A percentile compares a stretch with the other conserved stretches of the same genome.
These are phyloP conservation scores for Kingdonia uniflora DNA, from an alignment of 164 flowering plant species.

Conservation along the genomic window DNA sequence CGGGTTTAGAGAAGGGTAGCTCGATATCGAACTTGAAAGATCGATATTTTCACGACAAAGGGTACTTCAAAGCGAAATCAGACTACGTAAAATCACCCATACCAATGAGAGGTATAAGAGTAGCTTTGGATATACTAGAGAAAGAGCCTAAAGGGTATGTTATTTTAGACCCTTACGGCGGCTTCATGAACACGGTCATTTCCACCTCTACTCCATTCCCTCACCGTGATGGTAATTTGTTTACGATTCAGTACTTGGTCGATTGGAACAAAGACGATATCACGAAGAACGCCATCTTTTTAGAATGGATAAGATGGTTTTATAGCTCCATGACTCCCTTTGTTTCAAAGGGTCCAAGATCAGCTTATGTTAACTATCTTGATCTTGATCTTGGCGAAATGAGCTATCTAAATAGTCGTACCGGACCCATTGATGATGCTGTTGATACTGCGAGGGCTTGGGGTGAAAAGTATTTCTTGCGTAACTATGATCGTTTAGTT, in stretches of 20 bases:
- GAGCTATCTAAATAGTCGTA: neutral
- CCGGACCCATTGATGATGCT: neutral
- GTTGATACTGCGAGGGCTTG: conserved; percentile 7
- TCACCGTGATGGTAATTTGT: conserved; percentile 15
- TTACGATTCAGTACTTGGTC: neutral
- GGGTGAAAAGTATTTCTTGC: conserved; percentile 9
- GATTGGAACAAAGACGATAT: neutral
- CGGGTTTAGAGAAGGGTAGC: conserved; percentile 9
- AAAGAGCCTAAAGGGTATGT: conserved; percentile 10
- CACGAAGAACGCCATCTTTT: neutral
- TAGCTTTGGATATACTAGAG: neutral
- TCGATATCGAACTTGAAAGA: conserved; percentile 12
- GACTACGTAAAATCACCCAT: conserved; percentile 13
- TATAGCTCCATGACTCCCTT: conserved; percentile 11
- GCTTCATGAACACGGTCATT: conserved; percentile 10
- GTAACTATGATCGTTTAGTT: conserved; percentile 7
- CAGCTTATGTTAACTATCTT: conserved; percentile 16
- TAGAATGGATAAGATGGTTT: conserved; percentile 10
- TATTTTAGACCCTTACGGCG: conserved; percentile 16
- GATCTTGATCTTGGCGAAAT: conserved; percentile 18
- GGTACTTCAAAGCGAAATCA: conserved; percentile 18
- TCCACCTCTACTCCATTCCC: conserved; percentile 14
- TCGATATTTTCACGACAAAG: conserved; percentile 14
- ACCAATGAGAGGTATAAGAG: conserved; percentile 3
- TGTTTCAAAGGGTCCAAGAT: conserved; percentile 14